phyloP scores from a whole-genome alignment of 116 monocot species.

The Posidonia oceanica region DNA sequence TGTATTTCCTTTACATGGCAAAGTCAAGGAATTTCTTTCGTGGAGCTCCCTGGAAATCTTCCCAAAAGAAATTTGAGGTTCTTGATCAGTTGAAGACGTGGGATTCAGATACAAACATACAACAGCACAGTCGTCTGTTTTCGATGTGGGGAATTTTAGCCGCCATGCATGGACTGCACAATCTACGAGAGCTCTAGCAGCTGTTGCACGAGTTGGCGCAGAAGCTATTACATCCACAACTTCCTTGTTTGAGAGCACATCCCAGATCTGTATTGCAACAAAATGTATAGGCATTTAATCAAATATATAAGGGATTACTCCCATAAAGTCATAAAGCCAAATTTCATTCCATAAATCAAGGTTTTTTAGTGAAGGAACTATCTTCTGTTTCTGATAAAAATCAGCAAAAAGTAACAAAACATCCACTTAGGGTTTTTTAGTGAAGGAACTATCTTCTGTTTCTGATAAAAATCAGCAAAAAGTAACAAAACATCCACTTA shows the following conservation, averaged over 20 bases:
- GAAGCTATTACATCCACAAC: constrained; percentile 48
- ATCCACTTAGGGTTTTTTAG: no score
- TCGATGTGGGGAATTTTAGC: constrained; percentile 62
- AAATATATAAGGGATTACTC: no score
- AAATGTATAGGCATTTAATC: no score
- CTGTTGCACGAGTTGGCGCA: constrained; percentile 49
- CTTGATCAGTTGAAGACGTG: constrained; percentile 8
- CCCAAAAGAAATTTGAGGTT: background rate
- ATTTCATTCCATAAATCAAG: background rate
- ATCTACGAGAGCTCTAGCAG: constrained; percentile 68
- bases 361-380: background rate
- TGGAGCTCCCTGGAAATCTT: constrained; percentile 3
- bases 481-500: no score
- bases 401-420: background rate
- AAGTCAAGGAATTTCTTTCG: background rate
- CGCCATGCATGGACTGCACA: constrained; percentile 60
- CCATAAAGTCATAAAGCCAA: background rate
- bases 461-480: background rate
- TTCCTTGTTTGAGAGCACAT: constrained; percentile 78
- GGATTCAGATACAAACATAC: constrained; percentile 43
- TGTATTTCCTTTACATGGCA: background rate
- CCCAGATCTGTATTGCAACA: constrained; percentile 41
- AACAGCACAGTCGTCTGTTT: constrained; percentile 66
- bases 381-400: background rate
- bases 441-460: background rate